Conservation (phyloP, 495 filamentous ascomycete genomes). For the Lasiosphaeris hirsuta region DNA sequence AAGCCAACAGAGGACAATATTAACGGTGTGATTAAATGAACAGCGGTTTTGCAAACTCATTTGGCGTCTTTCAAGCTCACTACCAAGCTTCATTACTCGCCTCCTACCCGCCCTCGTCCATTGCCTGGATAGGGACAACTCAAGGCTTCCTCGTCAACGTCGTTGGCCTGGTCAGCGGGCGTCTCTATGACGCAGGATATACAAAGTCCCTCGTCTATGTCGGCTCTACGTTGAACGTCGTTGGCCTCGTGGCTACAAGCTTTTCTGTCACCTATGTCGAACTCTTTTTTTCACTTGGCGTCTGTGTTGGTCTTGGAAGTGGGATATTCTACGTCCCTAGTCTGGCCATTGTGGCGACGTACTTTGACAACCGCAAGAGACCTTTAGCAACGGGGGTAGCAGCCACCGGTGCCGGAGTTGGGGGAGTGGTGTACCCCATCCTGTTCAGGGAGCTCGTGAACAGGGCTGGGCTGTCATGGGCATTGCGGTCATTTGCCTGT, state of each 20-base stretch:
- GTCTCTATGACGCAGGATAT: conserved; percentile 63
- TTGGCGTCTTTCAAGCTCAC: conserved; percentile 49
- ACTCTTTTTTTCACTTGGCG: conserved; percentile 46
- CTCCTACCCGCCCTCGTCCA: conserved; percentile 31
- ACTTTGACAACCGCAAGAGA: conserved; percentile 57
- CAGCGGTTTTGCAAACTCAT: conserved; percentile 42
- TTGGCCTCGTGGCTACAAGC: conserved; percentile 54
- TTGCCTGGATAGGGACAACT: conserved; percentile 58
- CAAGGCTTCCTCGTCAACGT: conserved; percentile 64
- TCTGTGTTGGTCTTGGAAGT: conserved; percentile 41
- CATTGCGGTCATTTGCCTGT: conserved; percentile 58
- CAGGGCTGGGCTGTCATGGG: conserved; percentile 60
- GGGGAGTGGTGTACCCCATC: conserved; percentile 65
- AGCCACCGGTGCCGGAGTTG: conserved; percentile 64
- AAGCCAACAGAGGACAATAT: neutral
- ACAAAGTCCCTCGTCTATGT: conserved; percentile 47
- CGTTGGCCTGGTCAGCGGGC: conserved; percentile 56
- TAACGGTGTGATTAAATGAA: neutral
- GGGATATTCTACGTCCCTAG: conserved; percentile 66
- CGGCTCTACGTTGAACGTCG: conserved; percentile 53
- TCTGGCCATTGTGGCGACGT: conserved; percentile 69
- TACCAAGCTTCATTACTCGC: conserved; percentile 34
- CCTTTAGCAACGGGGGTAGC: conserved; percentile 71
- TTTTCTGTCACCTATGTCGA: conserved; percentile 40
- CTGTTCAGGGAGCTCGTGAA: conserved; percentile 54